These are phyloP conservation scores for Aschersonia sp. DNA, from an alignment of 2,329 filamentous ascomycete species.

Conservation along the genomic window DNA sequence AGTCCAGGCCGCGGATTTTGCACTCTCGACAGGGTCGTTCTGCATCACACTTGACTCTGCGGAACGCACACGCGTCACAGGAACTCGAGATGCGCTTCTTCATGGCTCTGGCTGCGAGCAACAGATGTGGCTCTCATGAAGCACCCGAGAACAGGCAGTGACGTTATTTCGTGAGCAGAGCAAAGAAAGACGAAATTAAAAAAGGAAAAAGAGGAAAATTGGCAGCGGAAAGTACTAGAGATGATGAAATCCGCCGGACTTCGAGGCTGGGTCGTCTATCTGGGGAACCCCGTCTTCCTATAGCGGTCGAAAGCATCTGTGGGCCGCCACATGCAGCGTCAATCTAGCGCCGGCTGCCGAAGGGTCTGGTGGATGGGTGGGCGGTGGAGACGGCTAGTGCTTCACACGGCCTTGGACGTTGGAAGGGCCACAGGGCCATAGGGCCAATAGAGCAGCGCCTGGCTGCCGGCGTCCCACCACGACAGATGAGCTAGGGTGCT, in stretches of 20 bases:
- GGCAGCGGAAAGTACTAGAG: too few relatives aligned
- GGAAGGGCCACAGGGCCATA: too few relatives aligned
- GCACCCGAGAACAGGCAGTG: too few relatives aligned
- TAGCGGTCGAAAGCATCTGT: background rate
- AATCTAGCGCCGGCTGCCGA: background rate
- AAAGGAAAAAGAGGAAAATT: too few relatives aligned
- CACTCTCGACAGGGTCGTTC: slow-evolving; percentile 1
- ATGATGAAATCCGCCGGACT: too few relatives aligned
- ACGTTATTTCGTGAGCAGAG: background rate
- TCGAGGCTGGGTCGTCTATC: background rate
- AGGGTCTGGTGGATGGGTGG: background rate
- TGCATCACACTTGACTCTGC: slow-evolving; percentile 2
- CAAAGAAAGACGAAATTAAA: background rate
- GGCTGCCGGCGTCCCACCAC: too few relatives aligned
- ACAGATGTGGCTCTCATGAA: too few relatives aligned
- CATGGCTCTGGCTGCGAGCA: background rate
- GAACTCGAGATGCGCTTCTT: slow-evolving; percentile 3
- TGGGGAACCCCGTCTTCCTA: background rate
- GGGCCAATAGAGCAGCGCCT: too few relatives aligned
- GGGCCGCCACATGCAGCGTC: background rate
- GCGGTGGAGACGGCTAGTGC: background rate
- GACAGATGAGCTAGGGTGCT: too few relatives aligned
- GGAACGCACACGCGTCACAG: slow-evolving; percentile 2
- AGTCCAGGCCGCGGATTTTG: background rate
- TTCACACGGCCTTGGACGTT: background rate